Evolutionary conservation across 1,284 basidiomycete genomes (phyloP), one percentile per base, ranked within the genome.

Genomic region (Cryptococcus sp.): DNA sequence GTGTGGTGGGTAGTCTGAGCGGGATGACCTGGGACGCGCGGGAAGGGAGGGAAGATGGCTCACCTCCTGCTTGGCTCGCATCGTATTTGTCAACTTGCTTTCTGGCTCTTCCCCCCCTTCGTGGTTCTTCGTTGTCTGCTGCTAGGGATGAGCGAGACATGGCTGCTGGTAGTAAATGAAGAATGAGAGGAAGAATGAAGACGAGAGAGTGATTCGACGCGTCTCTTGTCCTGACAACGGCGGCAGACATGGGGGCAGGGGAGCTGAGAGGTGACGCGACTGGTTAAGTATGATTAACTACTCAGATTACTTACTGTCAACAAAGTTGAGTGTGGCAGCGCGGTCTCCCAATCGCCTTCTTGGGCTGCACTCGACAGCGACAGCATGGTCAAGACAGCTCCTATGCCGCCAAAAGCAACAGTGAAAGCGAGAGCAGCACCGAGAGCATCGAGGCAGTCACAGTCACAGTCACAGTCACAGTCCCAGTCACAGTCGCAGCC

Each of bases 31-130:
- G 28, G 4, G 28, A 33, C 28, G 28, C 28, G 28, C 28, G 28
- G 28, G 28, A 33, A 33, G 28, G 28, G 9, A 33, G 28, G 28
- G 28, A 9, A 9, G 5, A 33, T 46, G 49, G 53, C 64, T 49
- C 37, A 64, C 65, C 28, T 33, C 56, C 40, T 48, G 48, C n/a
- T 43, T 47, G 53, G 21, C 47, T 51, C n/a, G 63, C 62, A 21
- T 67, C 66, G 51, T 67, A 72, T 42, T 65, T 64, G 43, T 73
- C 65, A 2, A 69, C 65, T 44, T 63, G 63, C 56, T 72, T 76
- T 40, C 70, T 64, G 0, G 51, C 61, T 50, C 73, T 63, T 13
- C 64, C 59, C 8, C 72, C 71, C 58, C 72, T 59, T 46, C 73
- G 57, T 13, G 72, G 72, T 50, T 73, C 65, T 36, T 57, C 59